Evolutionary conservation across 306 rosid genomes (phyloP), one percentile per base, ranked within the genome.

Genomic region (Acmispon strigosus): DNA sequence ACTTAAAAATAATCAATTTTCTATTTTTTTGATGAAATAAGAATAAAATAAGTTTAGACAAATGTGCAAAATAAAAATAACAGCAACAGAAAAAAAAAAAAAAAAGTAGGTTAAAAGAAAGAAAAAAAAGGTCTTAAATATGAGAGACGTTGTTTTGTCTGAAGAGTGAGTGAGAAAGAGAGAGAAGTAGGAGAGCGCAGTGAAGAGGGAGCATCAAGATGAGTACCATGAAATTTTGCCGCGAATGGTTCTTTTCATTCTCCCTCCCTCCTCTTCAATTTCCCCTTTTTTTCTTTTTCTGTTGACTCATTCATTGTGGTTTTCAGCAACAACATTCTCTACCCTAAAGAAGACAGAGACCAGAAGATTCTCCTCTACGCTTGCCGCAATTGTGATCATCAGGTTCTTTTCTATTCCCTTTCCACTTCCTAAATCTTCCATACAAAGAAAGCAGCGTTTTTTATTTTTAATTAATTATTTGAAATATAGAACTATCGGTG

Each of bases 171-270:
- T 36, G 2, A 3, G 16, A 11, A 37, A 17, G 34, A 4, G 5
- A 27, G 2, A 32, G 37, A 32, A 4, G 0, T 24, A 20, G 34
- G 41, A 55, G n/a, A 3, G 41, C 43, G 11, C 20, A 60, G 18
- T 34, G 18, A 32, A 9, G 48, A 29, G 27, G 43, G 43, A 49
- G 15, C 34, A 19, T 18, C 49, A 94, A 89, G 66, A 90, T 94
- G 99, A 89, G 96, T 85, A 80, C 97, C 76, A 91, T 94, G 99
- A 94, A 94, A 47, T 94, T 94, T 84, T 94, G 99, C 86, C 96
- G 97, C 63, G 97, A 94, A 86, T 94, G 99, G 99, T 94, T 53
- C 0, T 61, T 22, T 3, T 1, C 3, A 22, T 3, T 3, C 24
- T 14, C 57, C 42, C 45, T 15, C 16, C 55, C 32, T 61, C 76